These are phyloP conservation scores for Prototheca wickerhamii DNA, from an alignment of 163 green algal species.

Conservation along the genomic window DNA sequence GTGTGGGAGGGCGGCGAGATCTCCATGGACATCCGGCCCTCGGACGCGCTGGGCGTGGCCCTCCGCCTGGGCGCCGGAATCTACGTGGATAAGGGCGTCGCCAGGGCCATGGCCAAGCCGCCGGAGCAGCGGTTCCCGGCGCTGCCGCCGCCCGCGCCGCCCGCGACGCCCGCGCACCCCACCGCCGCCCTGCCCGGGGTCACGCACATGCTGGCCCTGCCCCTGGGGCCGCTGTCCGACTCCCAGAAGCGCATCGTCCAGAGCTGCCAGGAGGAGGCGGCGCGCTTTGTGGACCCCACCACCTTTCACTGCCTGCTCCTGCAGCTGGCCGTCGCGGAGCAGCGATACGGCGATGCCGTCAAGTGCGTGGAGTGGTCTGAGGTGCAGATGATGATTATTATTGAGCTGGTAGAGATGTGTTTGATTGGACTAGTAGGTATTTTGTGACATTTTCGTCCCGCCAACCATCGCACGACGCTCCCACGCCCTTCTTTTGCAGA, in stretches of 20 bases:
- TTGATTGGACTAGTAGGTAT: too few species aligned
- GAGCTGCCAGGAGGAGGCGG: constrained; percentile 40
- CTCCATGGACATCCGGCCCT: constrained; percentile 50
- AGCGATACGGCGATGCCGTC: constrained; percentile 52
- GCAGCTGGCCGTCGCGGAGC: constrained; percentile 50
- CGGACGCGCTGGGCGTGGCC: constrained; percentile 63
- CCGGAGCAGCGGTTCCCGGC: too few species aligned
- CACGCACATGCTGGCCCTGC: too few species aligned
- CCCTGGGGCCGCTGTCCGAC: not conserved
- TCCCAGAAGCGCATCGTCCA: constrained; percentile 18
- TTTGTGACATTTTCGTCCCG: too few species aligned
- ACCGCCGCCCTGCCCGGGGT: too few species aligned
- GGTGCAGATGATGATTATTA: too few species aligned
- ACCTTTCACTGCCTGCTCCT: constrained; percentile 55
- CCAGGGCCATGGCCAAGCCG: constrained; percentile 21
- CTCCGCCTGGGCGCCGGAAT: constrained; percentile 46
- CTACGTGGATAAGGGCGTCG: constrained; percentile 41
- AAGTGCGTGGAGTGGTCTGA: constrained; percentile 10
- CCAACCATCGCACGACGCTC: too few species aligned
- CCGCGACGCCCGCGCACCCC: too few species aligned
- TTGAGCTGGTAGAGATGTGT: too few species aligned
- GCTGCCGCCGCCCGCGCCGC: too few species aligned
- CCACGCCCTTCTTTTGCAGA: not conserved
- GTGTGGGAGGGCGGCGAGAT: constrained; percentile 28
- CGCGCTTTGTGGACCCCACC: constrained; percentile 50